Base-by-base conservation (phyloP, 2,329 filamentous ascomycete genomes). In the Arthrinium phaeospermum region DNA sequence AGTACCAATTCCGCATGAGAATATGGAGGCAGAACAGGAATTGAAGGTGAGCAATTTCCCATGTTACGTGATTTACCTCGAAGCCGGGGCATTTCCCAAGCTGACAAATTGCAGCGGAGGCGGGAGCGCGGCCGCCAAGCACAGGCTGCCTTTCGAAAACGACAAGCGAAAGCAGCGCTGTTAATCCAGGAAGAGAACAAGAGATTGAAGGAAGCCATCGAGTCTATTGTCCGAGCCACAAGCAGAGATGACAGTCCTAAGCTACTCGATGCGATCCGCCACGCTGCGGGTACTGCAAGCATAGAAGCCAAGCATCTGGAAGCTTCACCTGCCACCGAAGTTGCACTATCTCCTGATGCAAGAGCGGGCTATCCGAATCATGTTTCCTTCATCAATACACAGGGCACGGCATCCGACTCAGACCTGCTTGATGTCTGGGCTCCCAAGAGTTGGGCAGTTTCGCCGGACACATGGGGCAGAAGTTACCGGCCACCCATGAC, bases 101-200 rank as follows among this genome's bases (percentile, higher is more conserved):
- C 67, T 69, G 70, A 71, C 70, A 30, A 47, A 69, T 71, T 37
- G 47, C 61, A 80, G 79, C 75, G 76, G n/a, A 78, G 80, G 27
- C 77, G 79, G 2, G 80, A 81, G 70, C 77, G 79, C 46, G 80
- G 79, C 5, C 79, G 76, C 45, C 70, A 75, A 10, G 76, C 80
- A 4, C 79, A 81, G 67, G 78, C 79, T 10, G 79, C 76, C 10
- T 82, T 80, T 68, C 77, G 80, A 12, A 78, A 80, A 68, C 76
- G 79, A 19, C 78, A 80, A 46, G 73, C 74, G 1, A 74, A 78
- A 16, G 75, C 70, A 2, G 53, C 72, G 6, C 73, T 73, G 19
- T 71, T 72, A 10, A 74, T 76, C 41, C 74, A 69, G 2, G 73
- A 75, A 8, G 76, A 81, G 45, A 77, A 78, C 46, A 49, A 73